Conservation (phyloP, 345 rosid species). For the Heritiera fomes region DNA sequence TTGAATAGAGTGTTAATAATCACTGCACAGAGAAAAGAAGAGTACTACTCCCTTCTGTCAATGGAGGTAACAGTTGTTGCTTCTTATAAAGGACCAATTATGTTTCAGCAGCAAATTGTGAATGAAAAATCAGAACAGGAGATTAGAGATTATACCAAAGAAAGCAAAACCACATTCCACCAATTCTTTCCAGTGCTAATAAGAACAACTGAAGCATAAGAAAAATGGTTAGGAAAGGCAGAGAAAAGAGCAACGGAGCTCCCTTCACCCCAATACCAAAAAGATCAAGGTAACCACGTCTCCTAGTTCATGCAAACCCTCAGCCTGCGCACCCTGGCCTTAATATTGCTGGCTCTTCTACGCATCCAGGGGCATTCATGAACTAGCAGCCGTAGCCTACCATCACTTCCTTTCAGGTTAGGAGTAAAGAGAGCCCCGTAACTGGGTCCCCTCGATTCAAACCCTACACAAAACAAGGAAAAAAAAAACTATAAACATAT, state of each 20-base stretch:
- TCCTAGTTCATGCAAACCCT: slow-evolving; percentile 68
- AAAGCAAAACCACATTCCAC: no score
- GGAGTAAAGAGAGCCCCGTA: slow-evolving; percentile 58
- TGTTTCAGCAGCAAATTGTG: no score
- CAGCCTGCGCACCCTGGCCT: slow-evolving; percentile 23
- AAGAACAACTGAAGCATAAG: not conserved
- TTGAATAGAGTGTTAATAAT: no score
- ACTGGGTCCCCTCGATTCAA: not conserved
- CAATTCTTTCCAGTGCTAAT: no score
- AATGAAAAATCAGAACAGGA: not conserved
- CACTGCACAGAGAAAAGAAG: no score
- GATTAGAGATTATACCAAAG: no score
- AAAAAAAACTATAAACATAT: not conserved
- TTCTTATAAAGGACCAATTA: no score
- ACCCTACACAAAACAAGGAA: no score
- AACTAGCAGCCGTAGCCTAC: slow-evolving; percentile 56
- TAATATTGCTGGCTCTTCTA: not conserved
- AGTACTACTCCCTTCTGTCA: no score
- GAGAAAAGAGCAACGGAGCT: slow-evolving; percentile 34
- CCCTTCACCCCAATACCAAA: slow-evolving; percentile 71
- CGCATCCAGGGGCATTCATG: slow-evolving; percentile 56
- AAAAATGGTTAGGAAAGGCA: not conserved
- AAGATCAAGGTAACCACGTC: slow-evolving; percentile 45
- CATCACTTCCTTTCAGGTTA: slow-evolving; percentile 46
- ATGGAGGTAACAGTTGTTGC: no score